Evolutionary conservation across 495 filamentous ascomycete genomes (phyloP).

Genomic region (Podospora tetraspora): DNA sequence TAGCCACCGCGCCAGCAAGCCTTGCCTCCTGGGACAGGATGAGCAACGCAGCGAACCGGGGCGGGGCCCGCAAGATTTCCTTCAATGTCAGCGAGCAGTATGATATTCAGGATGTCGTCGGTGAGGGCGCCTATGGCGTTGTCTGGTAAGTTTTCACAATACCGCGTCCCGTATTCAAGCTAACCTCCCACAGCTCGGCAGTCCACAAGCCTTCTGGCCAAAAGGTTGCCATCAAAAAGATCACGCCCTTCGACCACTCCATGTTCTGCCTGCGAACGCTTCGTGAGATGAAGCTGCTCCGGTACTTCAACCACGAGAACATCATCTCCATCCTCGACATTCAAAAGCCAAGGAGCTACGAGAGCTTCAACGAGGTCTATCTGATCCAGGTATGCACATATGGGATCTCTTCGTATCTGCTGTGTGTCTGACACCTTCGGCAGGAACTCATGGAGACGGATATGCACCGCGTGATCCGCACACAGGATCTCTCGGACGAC

Average conservation of each 20-base stretch:
- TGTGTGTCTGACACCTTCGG: background rate
- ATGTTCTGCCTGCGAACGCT: constrained; percentile 98
- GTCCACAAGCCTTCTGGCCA: constrained; percentile 97
- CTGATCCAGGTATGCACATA: constrained; percentile 75
- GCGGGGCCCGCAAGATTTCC: constrained; percentile 88
- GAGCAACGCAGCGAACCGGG: constrained; percentile 29
- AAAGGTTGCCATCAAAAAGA: constrained; percentile 99
- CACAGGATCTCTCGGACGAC: constrained; percentile 96
- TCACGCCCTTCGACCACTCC: constrained; percentile 97
- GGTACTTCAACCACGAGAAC: constrained; percentile 99
- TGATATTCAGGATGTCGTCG: constrained; percentile 98
- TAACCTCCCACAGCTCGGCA: constrained; percentile 63
- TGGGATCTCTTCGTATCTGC: background rate
- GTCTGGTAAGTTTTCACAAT: constrained; percentile 68
- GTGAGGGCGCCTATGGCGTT: constrained; percentile 97
- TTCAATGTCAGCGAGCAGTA: constrained; percentile 99
- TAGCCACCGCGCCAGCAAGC: background rate
- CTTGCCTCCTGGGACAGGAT: constrained; percentile 15
- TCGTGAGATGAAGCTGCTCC: constrained; percentile 97
- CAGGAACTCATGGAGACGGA: constrained; percentile 99
- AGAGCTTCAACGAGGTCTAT: constrained; percentile 96
- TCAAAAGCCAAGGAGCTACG: constrained; percentile 93
- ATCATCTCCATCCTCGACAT: constrained; percentile 99
- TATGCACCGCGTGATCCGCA: constrained; percentile 99
- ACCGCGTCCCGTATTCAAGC: background rate